Evolutionary conservation across 169 alveolate genomes (phyloP).

Genomic region (Plasmodium cynomolgi): DNA sequence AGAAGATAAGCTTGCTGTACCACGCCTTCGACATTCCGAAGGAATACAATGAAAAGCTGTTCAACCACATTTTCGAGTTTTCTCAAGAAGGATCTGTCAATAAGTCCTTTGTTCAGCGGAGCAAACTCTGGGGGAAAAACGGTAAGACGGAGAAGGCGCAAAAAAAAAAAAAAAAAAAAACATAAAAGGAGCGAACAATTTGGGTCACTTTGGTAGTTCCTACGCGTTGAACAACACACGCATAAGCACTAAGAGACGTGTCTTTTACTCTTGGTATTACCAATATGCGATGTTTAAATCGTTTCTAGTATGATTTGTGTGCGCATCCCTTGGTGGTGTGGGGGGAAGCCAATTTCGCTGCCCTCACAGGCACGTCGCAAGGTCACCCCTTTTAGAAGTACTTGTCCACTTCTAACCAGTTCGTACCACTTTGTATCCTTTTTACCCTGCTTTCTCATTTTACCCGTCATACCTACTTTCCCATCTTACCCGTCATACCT

Average conservation of each 20-base stretch:
- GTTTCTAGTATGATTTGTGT: neutral
- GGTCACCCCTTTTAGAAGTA: neutral
- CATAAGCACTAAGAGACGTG: neutral
- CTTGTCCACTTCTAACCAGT: neutral
- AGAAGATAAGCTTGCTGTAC: constrained; percentile 23
- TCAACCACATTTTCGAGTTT: constrained; percentile 17
- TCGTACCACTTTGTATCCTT: no score
- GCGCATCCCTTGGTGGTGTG: neutral
- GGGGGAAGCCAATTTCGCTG: no score
- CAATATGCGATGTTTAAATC: neutral
- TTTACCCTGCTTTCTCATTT: no score
- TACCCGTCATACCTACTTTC: no score
- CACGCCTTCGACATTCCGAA: constrained; percentile 58
- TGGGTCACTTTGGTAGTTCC: neutral
- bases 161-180: no score
- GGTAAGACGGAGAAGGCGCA: constrained; percentile 4
- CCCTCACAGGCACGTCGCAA: no score
- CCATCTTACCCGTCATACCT: no score
- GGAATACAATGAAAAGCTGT: constrained; percentile 49
- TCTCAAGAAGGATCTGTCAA: neutral
- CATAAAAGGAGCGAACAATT: neutral
- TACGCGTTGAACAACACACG: neutral
- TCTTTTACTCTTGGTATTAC: neutral
- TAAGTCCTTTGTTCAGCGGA: constrained; percentile 35
- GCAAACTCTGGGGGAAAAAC: constrained; percentile 33